phyloP scores from a whole-genome alignment of 225 moss, liverwort and hornwort species.

The Thuidium tamariscinum region DNA sequence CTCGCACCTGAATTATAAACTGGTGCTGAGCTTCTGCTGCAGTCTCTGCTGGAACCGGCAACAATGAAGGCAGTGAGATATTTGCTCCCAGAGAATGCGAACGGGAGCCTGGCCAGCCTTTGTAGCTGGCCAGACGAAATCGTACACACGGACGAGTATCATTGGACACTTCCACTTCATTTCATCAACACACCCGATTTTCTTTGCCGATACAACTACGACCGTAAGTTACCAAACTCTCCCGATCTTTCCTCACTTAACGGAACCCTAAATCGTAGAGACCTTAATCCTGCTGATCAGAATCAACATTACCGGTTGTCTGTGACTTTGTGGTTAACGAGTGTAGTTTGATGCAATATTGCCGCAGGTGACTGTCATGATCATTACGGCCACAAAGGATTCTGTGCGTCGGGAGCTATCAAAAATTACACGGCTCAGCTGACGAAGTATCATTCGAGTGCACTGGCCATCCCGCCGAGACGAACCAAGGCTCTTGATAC shows the following conservation, averaged over 20 bases:
- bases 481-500: neutral
- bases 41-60: slow-evolving; percentile 36
- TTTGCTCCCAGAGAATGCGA: slow-evolving; percentile 53
- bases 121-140: slow-evolving; percentile 73
- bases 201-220: slow-evolving; percentile 61
- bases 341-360: neutral
- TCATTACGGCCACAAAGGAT: slow-evolving; percentile 19
- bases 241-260: neutral
- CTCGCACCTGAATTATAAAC: neutral
- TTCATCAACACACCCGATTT: slow-evolving; percentile 74
- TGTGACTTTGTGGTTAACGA: neutral
- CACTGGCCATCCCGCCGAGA: neutral
- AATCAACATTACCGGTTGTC: neutral
- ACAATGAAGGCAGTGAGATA: slow-evolving; percentile 31
- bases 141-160: slow-evolving; percentile 56
- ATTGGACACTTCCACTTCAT: slow-evolving; percentile 56
- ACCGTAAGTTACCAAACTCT: slow-evolving; percentile 7
- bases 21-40: neutral
- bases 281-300: neutral
- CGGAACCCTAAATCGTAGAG: neutral
- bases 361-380: slow-evolving; percentile 53
- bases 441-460: neutral
- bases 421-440: slow-evolving; percentile 60
- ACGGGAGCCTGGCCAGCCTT: slow-evolving; percentile 52
- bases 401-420: slow-evolving; percentile 64